Percentiles rank a stretch among this genome's conserved stretches.
Conservation (phyloP, 345 rosid genomes). For the Abelmoschus esculentus region DNA sequence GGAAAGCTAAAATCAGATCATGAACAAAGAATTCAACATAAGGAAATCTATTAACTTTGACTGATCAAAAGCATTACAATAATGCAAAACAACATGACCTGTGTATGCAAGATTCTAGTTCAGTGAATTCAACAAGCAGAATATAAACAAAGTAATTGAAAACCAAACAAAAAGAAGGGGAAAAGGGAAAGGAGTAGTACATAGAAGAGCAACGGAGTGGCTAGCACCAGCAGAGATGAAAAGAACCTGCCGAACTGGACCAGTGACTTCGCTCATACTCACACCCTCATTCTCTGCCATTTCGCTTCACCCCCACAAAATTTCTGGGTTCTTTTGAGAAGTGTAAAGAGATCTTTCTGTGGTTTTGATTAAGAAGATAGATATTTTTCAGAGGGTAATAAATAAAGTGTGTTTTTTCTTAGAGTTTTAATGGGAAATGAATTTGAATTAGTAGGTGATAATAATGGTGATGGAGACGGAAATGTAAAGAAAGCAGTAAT, state of each 20-base stretch:
- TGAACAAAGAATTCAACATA: background rate
- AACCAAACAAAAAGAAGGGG: background rate
- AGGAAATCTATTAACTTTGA: background rate
- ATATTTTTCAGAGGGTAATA: background rate
- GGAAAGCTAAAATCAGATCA: background rate
- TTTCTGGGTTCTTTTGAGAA: background rate
- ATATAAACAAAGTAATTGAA: too few species aligned
- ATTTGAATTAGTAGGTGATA: too few species aligned
- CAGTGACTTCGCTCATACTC: slow-evolving; percentile 36
- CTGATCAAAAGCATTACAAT: background rate
- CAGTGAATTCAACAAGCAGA: background rate
- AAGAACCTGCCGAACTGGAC: slow-evolving; percentile 55
- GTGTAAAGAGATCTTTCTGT: slow-evolving; percentile 17
- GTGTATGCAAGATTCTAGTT: too few species aligned
- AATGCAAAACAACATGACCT: background rate
- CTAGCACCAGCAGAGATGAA: slow-evolving; percentile 94
- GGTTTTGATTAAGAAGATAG: background rate
- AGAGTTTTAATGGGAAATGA: background rate
- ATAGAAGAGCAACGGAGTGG: slow-evolving; percentile 86
- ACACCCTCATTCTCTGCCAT: slow-evolving; percentile 55
- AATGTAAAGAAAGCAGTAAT: background rate
- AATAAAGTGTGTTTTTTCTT: background rate
- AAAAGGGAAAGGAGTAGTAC: slow-evolving; percentile 27
- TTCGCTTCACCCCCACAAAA: background rate
- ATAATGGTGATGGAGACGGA: background rate